phyloP scores from a whole-genome alignment of 164 flowering plant genomes.

The Chloranthus sessilifolius region DNA sequence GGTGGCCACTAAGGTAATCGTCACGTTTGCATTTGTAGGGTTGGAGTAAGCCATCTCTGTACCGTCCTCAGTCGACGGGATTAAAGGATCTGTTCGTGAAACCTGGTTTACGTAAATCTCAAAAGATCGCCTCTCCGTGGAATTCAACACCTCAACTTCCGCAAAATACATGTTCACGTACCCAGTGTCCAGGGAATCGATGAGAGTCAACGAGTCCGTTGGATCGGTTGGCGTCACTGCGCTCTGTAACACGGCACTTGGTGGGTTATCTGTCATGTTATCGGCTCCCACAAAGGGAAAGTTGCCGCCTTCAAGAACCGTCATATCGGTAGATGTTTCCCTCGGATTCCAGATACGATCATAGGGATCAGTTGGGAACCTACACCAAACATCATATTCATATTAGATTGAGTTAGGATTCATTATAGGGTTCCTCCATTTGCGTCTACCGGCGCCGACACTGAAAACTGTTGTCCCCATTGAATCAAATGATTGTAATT shows the following conservation, averaged over 20 bases:
- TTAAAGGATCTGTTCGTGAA: constrained; percentile 11
- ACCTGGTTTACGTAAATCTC: neutral
- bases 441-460: no score
- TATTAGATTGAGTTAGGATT: no score
- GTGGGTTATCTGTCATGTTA: constrained; percentile 24
- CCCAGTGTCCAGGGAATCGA: neutral
- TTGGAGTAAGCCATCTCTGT: constrained; percentile 9
- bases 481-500: no score
- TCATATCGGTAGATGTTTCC: neutral
- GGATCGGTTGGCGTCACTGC: constrained; percentile 20
- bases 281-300: neutral
- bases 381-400: neutral
- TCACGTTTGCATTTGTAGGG: constrained; percentile 13
- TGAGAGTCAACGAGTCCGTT: neutral
- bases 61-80: constrained; percentile 26
- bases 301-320: constrained; percentile 7
- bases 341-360: constrained; percentile 40
- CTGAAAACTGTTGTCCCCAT: no score
- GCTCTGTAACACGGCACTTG: constrained; percentile 18
- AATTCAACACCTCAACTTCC: constrained; percentile 12
- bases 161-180: constrained; percentile 15
- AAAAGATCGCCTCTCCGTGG: constrained; percentile 9
- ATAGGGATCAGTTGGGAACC: constrained; percentile 35
- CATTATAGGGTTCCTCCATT: neutral
- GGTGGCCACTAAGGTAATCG: constrained; percentile 19